Base-by-base conservation (phyloP, 768 basidiomycete species). In the Hericium erinaceus region DNA sequence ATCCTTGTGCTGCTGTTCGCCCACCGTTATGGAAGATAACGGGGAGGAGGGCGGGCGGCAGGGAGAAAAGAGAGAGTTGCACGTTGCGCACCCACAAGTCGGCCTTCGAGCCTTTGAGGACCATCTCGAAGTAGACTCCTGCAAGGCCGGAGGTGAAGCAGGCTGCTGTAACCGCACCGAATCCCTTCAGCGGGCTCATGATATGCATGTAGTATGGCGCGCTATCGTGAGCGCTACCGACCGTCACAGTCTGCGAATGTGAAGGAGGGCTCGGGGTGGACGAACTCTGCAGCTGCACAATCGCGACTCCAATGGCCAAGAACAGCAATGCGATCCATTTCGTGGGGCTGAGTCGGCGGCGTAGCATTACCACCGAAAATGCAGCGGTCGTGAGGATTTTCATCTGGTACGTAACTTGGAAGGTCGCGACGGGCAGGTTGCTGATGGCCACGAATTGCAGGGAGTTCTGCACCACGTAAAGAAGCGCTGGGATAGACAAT, bases 381-480 rank as follows among this genome's bases (percentile, higher is more conserved):
- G 88, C 92, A 20, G 93, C 95, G 15, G 94, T 98, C 52, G 94
- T 98, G 57, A 98, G 80, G 68, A 98, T 98, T 72, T 98, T 98
- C 94, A 98, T 95, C 73, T 98, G 94, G 70, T 98, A 95, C 9
- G 90, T 91, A 61, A 98, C 93, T 70, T 98, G 95, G 75, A 98
- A 99, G 2, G 95, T 92, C 13, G 97, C 95, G 55, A 93, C 95
- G 40, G 92, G 92, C 58, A 99, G 82, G 72, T 99, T 98, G 62
- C 84, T 83, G 60, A 95, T 87, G 22, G 97, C 97, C 63, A 97
- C 92, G 71, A 95, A 99, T 71, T 98, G 97, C 22, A 99, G 83
- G 40, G 91, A 89, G 70, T 98, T 98, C 72, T 98, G 92, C n/a
- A 95, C 80, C 62, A 94, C 86, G 66, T 97, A 98, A 63, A 98